Evolutionary conservation across 768 basidiomycete species (phyloP).

Genomic region (Leucosporidium creatinivorum): DNA sequence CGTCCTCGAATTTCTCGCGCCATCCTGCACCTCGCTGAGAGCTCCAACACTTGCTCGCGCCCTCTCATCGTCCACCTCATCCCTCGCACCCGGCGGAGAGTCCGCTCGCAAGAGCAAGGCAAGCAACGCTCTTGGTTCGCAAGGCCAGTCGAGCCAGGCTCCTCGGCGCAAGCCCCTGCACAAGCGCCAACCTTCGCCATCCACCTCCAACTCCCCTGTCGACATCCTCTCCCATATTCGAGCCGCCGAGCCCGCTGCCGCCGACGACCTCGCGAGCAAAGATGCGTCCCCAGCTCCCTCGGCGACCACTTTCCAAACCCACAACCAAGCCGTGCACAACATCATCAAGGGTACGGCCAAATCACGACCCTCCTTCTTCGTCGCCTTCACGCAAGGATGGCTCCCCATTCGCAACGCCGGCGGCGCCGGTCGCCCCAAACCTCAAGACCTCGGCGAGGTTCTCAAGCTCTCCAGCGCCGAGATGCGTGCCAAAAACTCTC

Average conservation of each 20-base stretch:
- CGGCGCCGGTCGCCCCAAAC: neutral
- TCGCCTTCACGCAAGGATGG: slow-evolving; percentile 17
- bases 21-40: neutral
- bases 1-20: neutral
- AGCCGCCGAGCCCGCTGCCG: neutral
- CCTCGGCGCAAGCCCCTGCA: neutral
- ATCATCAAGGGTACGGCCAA: neutral
- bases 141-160: neutral
- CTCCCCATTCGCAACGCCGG: slow-evolving; percentile 9
- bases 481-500: neutral
- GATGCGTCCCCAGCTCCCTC: neutral
- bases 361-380: neutral
- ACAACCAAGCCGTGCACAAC: slow-evolving; percentile 15
- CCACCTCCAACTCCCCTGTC: slow-evolving; percentile 10
- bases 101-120: neutral
- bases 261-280: too few relatives aligned
- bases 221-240: slow-evolving; percentile 23
- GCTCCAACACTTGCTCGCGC: neutral
- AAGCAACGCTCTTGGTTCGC: neutral
- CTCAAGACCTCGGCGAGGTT: slow-evolving; percentile 4
- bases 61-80: neutral
- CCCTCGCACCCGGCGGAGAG: neutral
- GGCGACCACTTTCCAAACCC: neutral
- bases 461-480: neutral
- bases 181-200: neutral